phyloP scores from a whole-genome alignment of 495 filamentous ascomycete genomes.

The Talaromyces adpressus region DNA sequence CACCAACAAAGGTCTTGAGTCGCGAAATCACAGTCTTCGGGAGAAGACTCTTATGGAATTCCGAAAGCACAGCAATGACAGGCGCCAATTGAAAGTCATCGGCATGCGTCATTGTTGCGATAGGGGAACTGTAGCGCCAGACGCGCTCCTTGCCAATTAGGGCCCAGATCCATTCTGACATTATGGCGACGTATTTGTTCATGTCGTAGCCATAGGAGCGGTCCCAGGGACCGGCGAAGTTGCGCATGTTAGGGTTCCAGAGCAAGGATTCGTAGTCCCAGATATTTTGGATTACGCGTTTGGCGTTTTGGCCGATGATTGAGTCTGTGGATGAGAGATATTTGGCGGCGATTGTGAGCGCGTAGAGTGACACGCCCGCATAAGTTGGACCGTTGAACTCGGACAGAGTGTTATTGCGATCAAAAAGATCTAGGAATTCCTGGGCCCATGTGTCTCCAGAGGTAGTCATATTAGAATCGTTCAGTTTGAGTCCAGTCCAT shows the following conservation, averaged over 20 bases:
- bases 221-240: conserved; percentile 38
- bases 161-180: conserved; percentile 30
- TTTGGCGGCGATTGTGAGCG: conserved; percentile 32
- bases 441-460: conserved; percentile 26
- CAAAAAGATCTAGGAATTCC: conserved; percentile 31
- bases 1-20: conserved; percentile 25
- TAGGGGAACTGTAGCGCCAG: conserved; percentile 8
- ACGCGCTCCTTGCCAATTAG: conserved; percentile 24
- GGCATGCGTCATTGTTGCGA: conserved; percentile 27
- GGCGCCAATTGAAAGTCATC: conserved; percentile 33
- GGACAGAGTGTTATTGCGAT: conserved; percentile 27
- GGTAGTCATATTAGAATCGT: conserved; percentile 30
- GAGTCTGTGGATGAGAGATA: conserved; percentile 21
- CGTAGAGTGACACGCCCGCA: conserved; percentile 33
- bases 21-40: conserved; percentile 10
- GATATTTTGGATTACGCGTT: conserved; percentile 20
- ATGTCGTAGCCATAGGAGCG: conserved; percentile 37
- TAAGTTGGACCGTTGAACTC: conserved; percentile 40
- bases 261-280: conserved; percentile 26
- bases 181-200: conserved; percentile 31
- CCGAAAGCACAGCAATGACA: conserved; percentile 22
- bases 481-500: conserved; percentile 28
- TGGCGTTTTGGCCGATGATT: conserved; percentile 23
- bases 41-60: conserved; percentile 23
- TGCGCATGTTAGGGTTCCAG: conserved; percentile 30